Evolutionary conservation across 331 rosid genomes (phyloP).

Genomic region (Malus hybrid): DNA sequence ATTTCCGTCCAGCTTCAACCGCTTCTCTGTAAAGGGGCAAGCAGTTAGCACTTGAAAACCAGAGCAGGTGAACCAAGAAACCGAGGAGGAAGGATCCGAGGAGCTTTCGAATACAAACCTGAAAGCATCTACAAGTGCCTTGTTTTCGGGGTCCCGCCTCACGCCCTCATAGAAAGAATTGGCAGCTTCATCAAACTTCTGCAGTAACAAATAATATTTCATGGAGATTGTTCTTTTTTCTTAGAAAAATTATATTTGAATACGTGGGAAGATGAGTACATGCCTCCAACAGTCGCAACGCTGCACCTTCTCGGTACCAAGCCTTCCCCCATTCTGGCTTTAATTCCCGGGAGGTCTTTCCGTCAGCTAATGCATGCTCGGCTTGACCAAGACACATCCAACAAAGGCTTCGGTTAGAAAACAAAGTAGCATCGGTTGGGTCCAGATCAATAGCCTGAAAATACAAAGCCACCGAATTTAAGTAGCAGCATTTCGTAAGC

Average conservation of each 20-base stretch:
- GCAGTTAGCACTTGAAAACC: background rate
- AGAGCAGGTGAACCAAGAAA: background rate
- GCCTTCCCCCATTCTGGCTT: slow-evolving; percentile 95
- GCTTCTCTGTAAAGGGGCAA: slow-evolving; percentile 66
- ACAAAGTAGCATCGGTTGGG: slow-evolving; percentile 53
- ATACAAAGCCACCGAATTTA: slow-evolving; percentile 1
- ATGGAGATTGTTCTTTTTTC: background rate
- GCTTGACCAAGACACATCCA: slow-evolving; percentile 83
- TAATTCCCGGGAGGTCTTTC: slow-evolving; percentile 74
- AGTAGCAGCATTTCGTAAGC: background rate
- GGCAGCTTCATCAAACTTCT: slow-evolving; percentile 97
- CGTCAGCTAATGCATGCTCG: slow-evolving; percentile 85
- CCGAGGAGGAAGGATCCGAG: background rate
- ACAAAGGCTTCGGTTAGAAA: slow-evolving; percentile 93
- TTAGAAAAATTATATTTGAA: background rate
- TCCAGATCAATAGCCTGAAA: slow-evolving; percentile 82
- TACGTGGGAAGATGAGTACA: slow-evolving; percentile 14
- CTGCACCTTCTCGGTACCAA: slow-evolving; percentile 97
- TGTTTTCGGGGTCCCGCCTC: slow-evolving; percentile 68
- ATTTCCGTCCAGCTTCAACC: slow-evolving; percentile 83
- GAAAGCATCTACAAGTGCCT: slow-evolving; percentile 79
- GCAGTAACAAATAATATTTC: slow-evolving; percentile 15
- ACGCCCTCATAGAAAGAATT: slow-evolving; percentile 89
- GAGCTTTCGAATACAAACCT: slow-evolving; percentile 36
- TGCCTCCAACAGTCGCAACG: slow-evolving; percentile 82